Evolutionary conservation across 257 asterid species (phyloP).

Genomic region (Solanum clarkiae): DNA sequence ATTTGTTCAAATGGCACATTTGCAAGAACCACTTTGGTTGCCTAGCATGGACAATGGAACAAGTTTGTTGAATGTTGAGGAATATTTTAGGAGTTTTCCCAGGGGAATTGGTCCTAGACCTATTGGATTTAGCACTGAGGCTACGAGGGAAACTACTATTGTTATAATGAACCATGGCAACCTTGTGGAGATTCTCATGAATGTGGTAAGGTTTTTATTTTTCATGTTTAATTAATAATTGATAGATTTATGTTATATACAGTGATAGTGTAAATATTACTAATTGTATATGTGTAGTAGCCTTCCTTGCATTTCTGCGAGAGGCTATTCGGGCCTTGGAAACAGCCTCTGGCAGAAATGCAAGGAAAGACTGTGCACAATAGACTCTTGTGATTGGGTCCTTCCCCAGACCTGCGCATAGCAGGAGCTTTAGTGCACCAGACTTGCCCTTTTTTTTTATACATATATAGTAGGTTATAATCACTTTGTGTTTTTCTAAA

Average conservation of each 20-base stretch:
- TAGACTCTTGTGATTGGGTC: too few species aligned
- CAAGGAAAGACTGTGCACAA: too few species aligned
- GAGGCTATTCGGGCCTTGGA: too few species aligned
- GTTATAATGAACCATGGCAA: conserved; percentile 8
- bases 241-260: neutral
- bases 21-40: conserved; percentile 43
- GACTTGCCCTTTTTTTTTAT: too few species aligned
- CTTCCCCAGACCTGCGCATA: too few species aligned
- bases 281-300: neutral
- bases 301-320: too few species aligned
- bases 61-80: conserved; percentile 14
- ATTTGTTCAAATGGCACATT: conserved; percentile 10
- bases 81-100: conserved; percentile 20
- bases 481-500: neutral
- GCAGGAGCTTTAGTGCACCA: too few species aligned
- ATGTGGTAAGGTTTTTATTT: conserved; percentile 20
- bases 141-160: conserved; percentile 13
- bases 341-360: too few species aligned
- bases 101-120: conserved; percentile 3
- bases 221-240: neutral
- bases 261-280: neutral
- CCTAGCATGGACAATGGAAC: conserved; percentile 5
- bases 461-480: neutral
- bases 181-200: conserved; percentile 31
- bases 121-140: conserved; percentile 23